These are phyloP conservation scores for Epichloe sylvatica DNA, from an alignment of 2,329 filamentous ascomycete species.

Conservation along the genomic window DNA sequence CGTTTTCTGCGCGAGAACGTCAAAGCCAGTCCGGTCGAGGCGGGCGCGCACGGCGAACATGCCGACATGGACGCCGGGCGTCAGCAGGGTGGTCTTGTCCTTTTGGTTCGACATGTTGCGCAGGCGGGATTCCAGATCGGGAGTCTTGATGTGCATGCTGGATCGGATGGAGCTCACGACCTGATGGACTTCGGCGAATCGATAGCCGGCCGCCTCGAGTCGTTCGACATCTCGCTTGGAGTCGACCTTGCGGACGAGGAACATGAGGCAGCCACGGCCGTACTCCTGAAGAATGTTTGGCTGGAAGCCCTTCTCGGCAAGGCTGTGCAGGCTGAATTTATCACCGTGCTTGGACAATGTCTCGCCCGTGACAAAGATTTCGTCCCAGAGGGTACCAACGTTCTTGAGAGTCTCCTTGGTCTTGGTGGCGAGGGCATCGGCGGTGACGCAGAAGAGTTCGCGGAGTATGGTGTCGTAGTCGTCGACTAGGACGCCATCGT, in stretches of 20 bases:
- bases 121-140: slow-evolving; percentile 48
- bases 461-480: slow-evolving; percentile 67
- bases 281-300: slow-evolving; percentile 21
- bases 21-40: slow-evolving; percentile 41
- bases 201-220: slow-evolving; percentile 58
- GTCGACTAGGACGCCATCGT: slow-evolving; percentile 43
- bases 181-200: slow-evolving; percentile 59
- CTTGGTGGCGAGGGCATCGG: slow-evolving; percentile 55
- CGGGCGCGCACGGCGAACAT: slow-evolving; percentile 43
- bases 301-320: slow-evolving; percentile 27
- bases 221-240: slow-evolving; percentile 44
- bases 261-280: slow-evolving; percentile 66
- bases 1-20: slow-evolving; percentile 45
- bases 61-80: slow-evolving; percentile 41
- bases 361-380: slow-evolving; percentile 54
- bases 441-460: slow-evolving; percentile 71
- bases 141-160: slow-evolving; percentile 58
- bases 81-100: slow-evolving; percentile 29
- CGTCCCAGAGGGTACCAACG: slow-evolving; percentile 59
- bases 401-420: slow-evolving; percentile 49
- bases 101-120: slow-evolving; percentile 49
- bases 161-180: slow-evolving; percentile 55
- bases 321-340: slow-evolving; percentile 16
- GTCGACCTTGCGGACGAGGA: slow-evolving; percentile 54
- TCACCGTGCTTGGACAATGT: slow-evolving; percentile 5